phyloP scores from a whole-genome alignment of 352 stramenopile species.

The Phytopythium mirpurense region DNA sequence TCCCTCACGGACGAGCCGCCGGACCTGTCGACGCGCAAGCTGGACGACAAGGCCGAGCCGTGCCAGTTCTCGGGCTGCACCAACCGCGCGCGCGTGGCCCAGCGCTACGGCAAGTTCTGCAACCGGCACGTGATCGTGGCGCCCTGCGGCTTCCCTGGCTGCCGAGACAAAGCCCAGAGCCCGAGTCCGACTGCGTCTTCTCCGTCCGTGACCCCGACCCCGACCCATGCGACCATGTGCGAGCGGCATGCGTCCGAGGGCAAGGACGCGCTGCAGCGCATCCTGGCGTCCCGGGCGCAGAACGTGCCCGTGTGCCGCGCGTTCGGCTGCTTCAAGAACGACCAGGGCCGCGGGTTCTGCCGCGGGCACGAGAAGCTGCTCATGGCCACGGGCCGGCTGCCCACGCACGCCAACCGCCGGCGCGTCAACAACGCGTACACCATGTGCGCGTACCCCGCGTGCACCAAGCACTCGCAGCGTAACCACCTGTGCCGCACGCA shows the following conservation, averaged over 20 bases:
- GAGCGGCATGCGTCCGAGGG: constrained; percentile 59
- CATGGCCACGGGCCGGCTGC: constrained; percentile 73
- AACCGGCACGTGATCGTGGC: constrained; percentile 85
- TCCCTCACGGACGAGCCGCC: constrained; percentile 32
- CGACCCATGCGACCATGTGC: constrained; percentile 57
- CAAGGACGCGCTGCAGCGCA: constrained; percentile 65
- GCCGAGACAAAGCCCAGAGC: constrained; percentile 63
- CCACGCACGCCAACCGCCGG: constrained; percentile 78
- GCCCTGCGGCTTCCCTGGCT: constrained; percentile 81
- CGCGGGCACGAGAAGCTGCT: constrained; percentile 82
- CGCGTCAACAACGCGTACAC: constrained; percentile 85
- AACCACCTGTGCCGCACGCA: constrained; percentile 84
- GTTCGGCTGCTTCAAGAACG: constrained; percentile 84
- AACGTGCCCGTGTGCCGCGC: constrained; percentile 76
- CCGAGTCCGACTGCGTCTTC: too few species aligned
- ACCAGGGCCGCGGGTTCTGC: constrained; percentile 82
- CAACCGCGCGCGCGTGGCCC: constrained; percentile 70
- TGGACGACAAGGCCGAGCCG: constrained; percentile 59
- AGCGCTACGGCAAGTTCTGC: constrained; percentile 81
- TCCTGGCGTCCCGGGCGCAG: constrained; percentile 55
- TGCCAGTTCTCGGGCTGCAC: constrained; percentile 75
- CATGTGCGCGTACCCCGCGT: constrained; percentile 84
- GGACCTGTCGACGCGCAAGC: constrained; percentile 48
- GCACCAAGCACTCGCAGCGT: constrained; percentile 80
- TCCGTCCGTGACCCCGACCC: too few species aligned